A percentile compares a stretch with the other conserved stretches of the same genome.
Evolutionary conservation across 345 rosid species (phyloP).

Genomic region (Bruguiera sexangula): DNA sequence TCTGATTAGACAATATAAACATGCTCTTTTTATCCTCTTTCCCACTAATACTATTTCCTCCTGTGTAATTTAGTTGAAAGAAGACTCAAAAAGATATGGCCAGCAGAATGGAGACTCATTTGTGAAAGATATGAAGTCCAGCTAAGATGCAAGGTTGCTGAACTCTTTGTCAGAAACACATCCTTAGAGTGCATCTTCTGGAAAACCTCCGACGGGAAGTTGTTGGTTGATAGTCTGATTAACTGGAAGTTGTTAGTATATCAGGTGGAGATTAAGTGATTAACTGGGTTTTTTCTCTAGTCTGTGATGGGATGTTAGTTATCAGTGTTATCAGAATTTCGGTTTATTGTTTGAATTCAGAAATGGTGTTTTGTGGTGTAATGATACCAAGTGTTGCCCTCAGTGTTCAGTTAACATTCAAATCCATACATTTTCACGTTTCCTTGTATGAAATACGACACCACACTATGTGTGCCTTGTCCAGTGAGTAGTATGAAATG

Average conservation of each 20-base stretch:
- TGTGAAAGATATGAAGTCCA: constrained; percentile 29
- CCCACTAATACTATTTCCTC: constrained; percentile 2
- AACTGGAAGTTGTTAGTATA: constrained; percentile 17
- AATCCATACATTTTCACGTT: no score
- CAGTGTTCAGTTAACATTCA: neutral
- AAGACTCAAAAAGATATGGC: constrained; percentile 17
- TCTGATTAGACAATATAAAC: neutral
- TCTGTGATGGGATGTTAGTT: constrained; percentile 4
- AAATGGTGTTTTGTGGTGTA: constrained; percentile 8
- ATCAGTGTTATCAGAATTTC: constrained; percentile 3
- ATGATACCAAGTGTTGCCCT: constrained; percentile 6
- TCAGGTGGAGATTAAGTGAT: constrained; percentile 25
- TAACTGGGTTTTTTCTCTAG: constrained; percentile 16
- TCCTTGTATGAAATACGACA: no score
- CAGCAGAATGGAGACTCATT: constrained; percentile 29
- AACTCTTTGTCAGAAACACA: neutral
- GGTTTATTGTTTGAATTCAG: constrained; percentile 6
- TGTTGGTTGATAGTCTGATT: constrained; percentile 15
- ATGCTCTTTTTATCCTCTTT: neutral
- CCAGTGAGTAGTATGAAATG: no score
- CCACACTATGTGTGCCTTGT: no score
- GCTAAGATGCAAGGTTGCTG: constrained; percentile 18
- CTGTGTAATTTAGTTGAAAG: constrained; percentile 43
- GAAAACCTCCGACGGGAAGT: constrained; percentile 16
- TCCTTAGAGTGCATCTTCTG: constrained; percentile 10